These are phyloP conservation scores for Plasmopara halstedii DNA, from an alignment of 352 stramenopile species.

Conservation along the genomic window DNA sequence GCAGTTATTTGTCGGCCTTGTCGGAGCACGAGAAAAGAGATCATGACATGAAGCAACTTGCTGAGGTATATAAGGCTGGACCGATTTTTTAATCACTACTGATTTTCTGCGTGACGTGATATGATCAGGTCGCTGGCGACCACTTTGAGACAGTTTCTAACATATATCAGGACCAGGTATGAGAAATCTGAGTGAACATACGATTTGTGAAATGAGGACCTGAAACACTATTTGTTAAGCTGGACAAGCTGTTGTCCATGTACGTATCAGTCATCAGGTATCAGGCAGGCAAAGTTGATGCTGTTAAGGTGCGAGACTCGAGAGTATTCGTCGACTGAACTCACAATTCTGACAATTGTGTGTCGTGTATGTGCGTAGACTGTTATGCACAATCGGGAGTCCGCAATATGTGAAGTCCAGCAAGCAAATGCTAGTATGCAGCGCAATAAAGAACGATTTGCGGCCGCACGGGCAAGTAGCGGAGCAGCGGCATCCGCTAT, in stretches of 20 bases:
- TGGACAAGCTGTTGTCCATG: slow-evolving; percentile 79
- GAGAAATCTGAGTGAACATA: not conserved
- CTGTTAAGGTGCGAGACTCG: slow-evolving; percentile 59
- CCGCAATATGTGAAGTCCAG: slow-evolving; percentile 79
- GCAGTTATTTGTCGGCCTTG: slow-evolving; percentile 71
- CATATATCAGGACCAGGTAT: slow-evolving; percentile 80
- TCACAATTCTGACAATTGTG: slow-evolving; percentile 1
- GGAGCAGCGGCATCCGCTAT: slow-evolving; percentile 79
- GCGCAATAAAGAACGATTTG: slow-evolving; percentile 84
- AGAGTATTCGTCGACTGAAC: not conserved
- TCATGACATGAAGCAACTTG: slow-evolving; percentile 61
- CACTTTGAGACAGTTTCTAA: slow-evolving; percentile 83
- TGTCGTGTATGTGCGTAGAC: slow-evolving; percentile 28
- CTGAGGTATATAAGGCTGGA: slow-evolving; percentile 30
- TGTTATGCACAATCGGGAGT: slow-evolving; percentile 82
- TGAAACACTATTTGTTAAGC: slow-evolving; percentile 17
- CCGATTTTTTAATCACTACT: not conserved
- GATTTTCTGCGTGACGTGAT: slow-evolving; percentile 2
- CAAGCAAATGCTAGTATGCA: slow-evolving; percentile 87
- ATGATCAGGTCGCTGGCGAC: slow-evolving; percentile 49
- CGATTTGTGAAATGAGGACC: not conserved
- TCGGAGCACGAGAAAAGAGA: slow-evolving; percentile 72
- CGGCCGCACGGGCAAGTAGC: slow-evolving; percentile 74
- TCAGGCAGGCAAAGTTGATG: slow-evolving; percentile 76
- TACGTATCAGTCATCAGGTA: slow-evolving; percentile 85